Evolutionary conservation across 2,329 filamentous ascomycete species (phyloP).

Genomic region (Monosporascus sp.): DNA sequence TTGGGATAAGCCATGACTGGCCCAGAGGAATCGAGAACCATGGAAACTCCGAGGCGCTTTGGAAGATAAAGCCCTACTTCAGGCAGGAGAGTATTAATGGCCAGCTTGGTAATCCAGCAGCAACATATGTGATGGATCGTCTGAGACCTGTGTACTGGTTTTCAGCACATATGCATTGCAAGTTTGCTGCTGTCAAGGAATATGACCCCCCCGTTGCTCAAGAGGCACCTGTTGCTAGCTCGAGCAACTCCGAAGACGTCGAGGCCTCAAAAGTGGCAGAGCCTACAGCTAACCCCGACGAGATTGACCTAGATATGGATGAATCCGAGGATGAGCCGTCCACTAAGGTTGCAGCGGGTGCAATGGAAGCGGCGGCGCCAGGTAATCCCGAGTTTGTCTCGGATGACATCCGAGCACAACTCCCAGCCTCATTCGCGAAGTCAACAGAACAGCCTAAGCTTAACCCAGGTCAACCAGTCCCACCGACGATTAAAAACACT

Average conservation of each 20-base stretch:
- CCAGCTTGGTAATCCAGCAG: constrained; percentile 72
- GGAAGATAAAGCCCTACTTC: constrained; percentile 69
- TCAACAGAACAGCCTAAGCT: constrained; percentile 31
- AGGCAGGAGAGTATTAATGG: constrained; percentile 69
- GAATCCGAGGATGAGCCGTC: background rate
- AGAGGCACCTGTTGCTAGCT: constrained; percentile 2
- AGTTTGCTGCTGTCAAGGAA: constrained; percentile 67
- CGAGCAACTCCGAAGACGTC: constrained; percentile 2
- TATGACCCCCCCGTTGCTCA: constrained; percentile 34
- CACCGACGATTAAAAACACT: constrained; percentile 69
- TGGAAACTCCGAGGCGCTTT: constrained; percentile 65
- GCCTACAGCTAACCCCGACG: constrained; percentile 36
- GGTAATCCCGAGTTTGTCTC: constrained; percentile 37
- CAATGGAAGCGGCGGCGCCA: constrained; percentile 6
- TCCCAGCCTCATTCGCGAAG: constrained; percentile 68
- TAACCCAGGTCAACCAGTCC: constrained; percentile 57
- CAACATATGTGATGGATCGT: constrained; percentile 72
- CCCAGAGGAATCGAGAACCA: constrained; percentile 74
- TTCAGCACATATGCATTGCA: constrained; percentile 86
- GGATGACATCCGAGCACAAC: constrained; percentile 62
- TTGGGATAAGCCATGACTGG: constrained; percentile 96
- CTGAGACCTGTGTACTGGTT: constrained; percentile 87
- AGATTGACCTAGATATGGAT: constrained; percentile 15
- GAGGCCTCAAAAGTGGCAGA: background rate
- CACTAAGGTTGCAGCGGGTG: constrained; percentile 6